Conservation (phyloP, 257 asterid species). For the Solanum chaucha region DNA sequence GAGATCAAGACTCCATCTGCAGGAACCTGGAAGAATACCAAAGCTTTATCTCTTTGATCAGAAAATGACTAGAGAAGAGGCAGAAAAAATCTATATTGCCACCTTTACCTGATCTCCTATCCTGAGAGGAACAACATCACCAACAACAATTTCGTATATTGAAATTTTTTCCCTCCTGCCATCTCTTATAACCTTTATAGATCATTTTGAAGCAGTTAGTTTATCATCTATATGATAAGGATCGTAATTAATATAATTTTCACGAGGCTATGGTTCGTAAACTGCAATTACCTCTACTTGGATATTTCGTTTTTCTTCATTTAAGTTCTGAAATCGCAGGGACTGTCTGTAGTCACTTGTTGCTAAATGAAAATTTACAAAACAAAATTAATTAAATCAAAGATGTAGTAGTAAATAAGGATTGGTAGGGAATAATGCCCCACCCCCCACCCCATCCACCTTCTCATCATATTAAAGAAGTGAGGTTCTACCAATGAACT, state of each 20-base stretch:
- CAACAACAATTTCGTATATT: constrained; percentile 87
- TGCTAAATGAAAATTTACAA: constrained; percentile 35
- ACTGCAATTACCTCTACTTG: constrained; percentile 61
- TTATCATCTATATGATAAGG: neutral
- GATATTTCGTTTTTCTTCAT: constrained; percentile 86
- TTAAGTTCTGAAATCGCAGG: constrained; percentile 84
- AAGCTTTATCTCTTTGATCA: constrained; percentile 2
- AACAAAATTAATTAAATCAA: neutral
- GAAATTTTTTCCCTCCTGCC: constrained; percentile 86
- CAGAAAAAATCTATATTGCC: neutral
- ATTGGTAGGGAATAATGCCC: neutral
- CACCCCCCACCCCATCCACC: neutral
- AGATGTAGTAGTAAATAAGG: neutral
- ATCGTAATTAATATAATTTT: neutral
- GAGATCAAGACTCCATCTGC: constrained; percentile 77
- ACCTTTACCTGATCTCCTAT: constrained; percentile 85
- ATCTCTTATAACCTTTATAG: constrained; percentile 64
- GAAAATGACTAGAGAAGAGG: neutral
- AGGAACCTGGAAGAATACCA: constrained; percentile 52
- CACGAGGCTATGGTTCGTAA: neutral
- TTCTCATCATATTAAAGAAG: neutral
- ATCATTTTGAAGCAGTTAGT: neutral
- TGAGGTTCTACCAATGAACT: neutral
- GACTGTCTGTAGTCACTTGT: constrained; percentile 92
- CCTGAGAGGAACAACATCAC: constrained; percentile 83